Evolutionary conservation across 2,329 filamentous ascomycete genomes (phyloP).

Genomic region (Cordyceps pruinosa): DNA sequence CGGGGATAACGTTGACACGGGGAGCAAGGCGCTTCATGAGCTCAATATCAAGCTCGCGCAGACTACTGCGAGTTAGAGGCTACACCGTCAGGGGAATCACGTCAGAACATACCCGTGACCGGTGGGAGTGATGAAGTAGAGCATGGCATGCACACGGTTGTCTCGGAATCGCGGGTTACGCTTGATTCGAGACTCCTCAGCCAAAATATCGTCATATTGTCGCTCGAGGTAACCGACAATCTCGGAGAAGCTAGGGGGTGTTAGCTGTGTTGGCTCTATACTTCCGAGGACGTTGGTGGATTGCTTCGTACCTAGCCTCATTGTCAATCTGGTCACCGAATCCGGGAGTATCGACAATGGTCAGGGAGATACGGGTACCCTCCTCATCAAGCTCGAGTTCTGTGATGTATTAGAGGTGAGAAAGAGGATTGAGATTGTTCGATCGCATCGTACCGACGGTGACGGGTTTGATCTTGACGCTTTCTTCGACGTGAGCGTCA

Average conservation of each 20-base stretch:
- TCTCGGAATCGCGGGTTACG: conserved; percentile 99
- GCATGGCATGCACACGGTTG: conserved; percentile 94
- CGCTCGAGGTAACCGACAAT: conserved; percentile 97
- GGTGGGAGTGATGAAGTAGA: conserved; percentile 99
- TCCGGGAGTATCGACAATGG: conserved; percentile 95
- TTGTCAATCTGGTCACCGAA: conserved; percentile 99
- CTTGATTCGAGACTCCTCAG: conserved; percentile 99
- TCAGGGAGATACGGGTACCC: conserved; percentile 94
- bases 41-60: conserved; percentile 98
- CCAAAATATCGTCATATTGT: conserved; percentile 98
- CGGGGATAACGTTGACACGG: conserved; percentile 96
- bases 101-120: conserved; percentile 67
- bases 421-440: conserved; percentile 14
- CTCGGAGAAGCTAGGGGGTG: conserved; percentile 69
- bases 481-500: conserved; percentile 87
- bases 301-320: conserved; percentile 69
- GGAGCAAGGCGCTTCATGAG: conserved; percentile 98
- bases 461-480: conserved; percentile 96
- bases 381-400: conserved; percentile 96
- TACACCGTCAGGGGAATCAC: not conserved
- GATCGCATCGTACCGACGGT: conserved; percentile 68
- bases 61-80: conserved; percentile 41
- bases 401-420: conserved; percentile 29
- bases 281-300: not conserved
- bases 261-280: not conserved